Percentiles rank a stretch among this genome's conserved stretches.
Conservation (phyloP, 2,329 filamentous ascomycete species). For the Didymella sp. region DNA sequence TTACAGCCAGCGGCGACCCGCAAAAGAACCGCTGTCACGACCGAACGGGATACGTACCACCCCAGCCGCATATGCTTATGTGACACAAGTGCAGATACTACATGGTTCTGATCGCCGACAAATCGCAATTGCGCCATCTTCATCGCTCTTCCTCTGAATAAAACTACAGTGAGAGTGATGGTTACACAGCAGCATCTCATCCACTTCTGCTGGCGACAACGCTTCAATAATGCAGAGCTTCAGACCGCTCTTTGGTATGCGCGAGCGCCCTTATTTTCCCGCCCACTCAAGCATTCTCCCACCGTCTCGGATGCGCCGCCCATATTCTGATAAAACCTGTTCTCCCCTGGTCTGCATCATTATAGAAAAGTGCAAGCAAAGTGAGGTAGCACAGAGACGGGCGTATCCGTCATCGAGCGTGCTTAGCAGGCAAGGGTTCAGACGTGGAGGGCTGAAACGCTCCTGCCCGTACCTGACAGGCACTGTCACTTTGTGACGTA, state of each 20-base stretch:
- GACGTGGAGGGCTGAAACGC: conserved; percentile 13
- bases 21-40: neutral
- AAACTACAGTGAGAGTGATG: neutral
- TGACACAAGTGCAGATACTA: neutral
- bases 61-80: conserved; percentile 1
- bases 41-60: neutral
- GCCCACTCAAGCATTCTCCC: neutral
- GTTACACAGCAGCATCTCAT: conserved; percentile 13
- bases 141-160: neutral
- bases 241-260: conserved; percentile 15
- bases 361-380: neutral
- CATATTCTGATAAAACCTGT: neutral
- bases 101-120: conserved; percentile 4
- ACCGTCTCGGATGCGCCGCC: neutral
- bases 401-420: conserved; percentile 7
- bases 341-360: neutral
- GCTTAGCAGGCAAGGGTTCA: conserved; percentile 13
- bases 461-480: conserved; percentile 15
- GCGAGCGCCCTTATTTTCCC: conserved; percentile 12
- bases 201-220: conserved; percentile 7
- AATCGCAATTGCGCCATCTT: conserved; percentile 2
- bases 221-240: conserved; percentile 1
- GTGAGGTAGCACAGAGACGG: conserved; percentile 12
- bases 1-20: neutral
- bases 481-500: conserved; percentile 10